phyloP scores from a whole-genome alignment of 2,329 filamentous ascomycete genomes.

The Hirsutella rhossiliensis region DNA sequence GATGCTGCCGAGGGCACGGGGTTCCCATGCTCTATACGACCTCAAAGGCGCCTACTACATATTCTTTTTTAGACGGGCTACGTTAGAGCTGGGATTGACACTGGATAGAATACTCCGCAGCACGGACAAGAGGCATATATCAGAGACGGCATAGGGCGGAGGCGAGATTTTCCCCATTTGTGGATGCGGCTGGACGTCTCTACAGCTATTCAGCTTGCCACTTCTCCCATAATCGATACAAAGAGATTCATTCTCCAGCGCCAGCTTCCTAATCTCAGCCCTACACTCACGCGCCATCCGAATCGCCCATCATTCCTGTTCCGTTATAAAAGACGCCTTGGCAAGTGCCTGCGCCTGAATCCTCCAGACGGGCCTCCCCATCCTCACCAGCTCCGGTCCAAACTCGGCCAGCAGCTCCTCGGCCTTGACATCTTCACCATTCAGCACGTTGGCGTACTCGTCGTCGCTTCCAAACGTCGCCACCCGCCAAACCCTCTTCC shows the following conservation, averaged over 20 bases:
- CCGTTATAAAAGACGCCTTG: background rate
- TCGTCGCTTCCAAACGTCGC: conserved; percentile 25
- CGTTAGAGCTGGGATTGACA: too few species aligned
- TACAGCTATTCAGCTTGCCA: too few species aligned
- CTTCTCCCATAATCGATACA: too few species aligned
- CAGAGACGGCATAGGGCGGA: too few species aligned
- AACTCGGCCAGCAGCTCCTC: conserved; percentile 20
- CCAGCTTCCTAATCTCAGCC: background rate
- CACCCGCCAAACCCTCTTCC: conserved; percentile 25
- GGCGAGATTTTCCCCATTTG: too few species aligned
- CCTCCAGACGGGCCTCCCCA: conserved; percentile 21
- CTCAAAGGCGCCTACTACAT: too few species aligned
- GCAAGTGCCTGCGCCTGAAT: conserved; percentile 19
- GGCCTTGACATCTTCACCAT: conserved; percentile 1
- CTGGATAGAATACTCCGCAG: too few species aligned
- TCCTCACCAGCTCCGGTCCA: conserved; percentile 16
- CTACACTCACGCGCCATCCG: background rate
- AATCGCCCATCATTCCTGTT: background rate
- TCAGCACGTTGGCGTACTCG: conserved; percentile 6
- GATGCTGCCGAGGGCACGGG: too few species aligned
- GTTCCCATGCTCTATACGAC: too few species aligned
- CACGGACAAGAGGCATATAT: too few species aligned
- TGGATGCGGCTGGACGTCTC: too few species aligned
- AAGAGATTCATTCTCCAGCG: background rate
- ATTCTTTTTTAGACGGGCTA: too few species aligned